A percentile compares a stretch with the other conserved stretches of the same genome.
Evolutionary conservation across 2,329 filamentous ascomycete species (phyloP).

Genomic region (Claviceps digitariae): DNA sequence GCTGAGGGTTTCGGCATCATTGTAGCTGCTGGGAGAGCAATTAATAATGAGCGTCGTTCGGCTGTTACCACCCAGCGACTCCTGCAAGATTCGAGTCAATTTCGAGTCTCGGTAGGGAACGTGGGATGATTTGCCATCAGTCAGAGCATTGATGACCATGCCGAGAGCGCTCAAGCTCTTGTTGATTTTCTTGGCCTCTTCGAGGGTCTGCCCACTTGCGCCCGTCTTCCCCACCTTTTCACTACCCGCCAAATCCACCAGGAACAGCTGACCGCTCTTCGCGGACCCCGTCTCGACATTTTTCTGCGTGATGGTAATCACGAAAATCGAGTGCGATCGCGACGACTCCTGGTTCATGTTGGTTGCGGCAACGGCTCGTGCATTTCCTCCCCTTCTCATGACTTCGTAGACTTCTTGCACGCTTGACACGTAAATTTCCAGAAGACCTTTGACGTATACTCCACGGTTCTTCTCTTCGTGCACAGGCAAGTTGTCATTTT

Average conservation of each 20-base stretch:
- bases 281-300: slow-evolving; percentile 92
- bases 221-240: slow-evolving; percentile 99
- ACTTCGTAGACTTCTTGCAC: slow-evolving; percentile 95
- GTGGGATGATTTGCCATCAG: slow-evolving; percentile 92
- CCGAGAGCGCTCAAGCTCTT: slow-evolving; percentile 96
- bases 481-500: slow-evolving; percentile 93
- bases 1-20: slow-evolving; percentile 85
- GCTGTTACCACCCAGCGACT: slow-evolving; percentile 93
- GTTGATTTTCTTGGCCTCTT: slow-evolving; percentile 99
- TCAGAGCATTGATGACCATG: slow-evolving; percentile 97
- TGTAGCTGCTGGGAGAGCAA: slow-evolving; percentile 97
- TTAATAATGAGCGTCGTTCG: slow-evolving; percentile 98
- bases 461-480: slow-evolving; percentile 95
- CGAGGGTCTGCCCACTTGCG: slow-evolving; percentile 89
- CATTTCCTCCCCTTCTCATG: slow-evolving; percentile 81
- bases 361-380: slow-evolving; percentile 84
- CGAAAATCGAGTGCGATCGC: slow-evolving; percentile 95
- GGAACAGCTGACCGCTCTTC: slow-evolving; percentile 90
- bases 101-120: slow-evolving; percentile 97
- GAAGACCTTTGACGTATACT: slow-evolving; percentile 88
- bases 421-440: slow-evolving; percentile 91
- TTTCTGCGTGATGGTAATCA: slow-evolving; percentile 94
- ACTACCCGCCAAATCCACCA: slow-evolving; percentile 95
- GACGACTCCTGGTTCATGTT: slow-evolving; percentile 99
- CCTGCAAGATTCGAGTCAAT: slow-evolving; percentile 91